Conservation (phyloP, 495 filamentous ascomycete species). For the Wilcoxina mikolae region DNA sequence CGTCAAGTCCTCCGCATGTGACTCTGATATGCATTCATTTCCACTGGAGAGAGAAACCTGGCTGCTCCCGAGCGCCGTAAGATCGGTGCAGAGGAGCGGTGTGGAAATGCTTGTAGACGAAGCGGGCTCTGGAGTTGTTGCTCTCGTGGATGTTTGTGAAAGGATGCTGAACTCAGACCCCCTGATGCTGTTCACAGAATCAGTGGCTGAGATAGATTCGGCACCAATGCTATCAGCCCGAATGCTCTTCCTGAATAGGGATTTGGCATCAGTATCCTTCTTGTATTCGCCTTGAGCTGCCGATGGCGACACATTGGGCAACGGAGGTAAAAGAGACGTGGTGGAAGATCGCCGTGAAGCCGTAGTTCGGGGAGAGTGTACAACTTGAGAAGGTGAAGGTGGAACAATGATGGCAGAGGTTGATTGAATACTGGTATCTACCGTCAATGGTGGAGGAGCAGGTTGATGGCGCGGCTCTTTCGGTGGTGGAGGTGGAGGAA, state of each 20-base stretch:
- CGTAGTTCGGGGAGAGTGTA: neutral
- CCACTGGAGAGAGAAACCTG: slow-evolving; percentile 28
- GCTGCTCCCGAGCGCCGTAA: slow-evolving; percentile 17
- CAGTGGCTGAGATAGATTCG: slow-evolving; percentile 44
- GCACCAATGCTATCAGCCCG: slow-evolving; percentile 36
- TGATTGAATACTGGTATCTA: neutral
- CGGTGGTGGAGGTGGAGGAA: slow-evolving; percentile 23
- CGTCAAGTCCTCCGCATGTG: slow-evolving; percentile 75
- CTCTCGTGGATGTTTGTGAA: slow-evolving; percentile 72
- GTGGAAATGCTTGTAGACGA: slow-evolving; percentile 24
- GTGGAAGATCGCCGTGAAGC: slow-evolving; percentile 17
- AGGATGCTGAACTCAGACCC: slow-evolving; percentile 70
- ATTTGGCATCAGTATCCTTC: slow-evolving; percentile 10
- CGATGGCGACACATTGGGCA: slow-evolving; percentile 24
- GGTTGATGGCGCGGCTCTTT: slow-evolving; percentile 19
- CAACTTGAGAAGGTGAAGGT: neutral
- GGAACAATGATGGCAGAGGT: neutral
- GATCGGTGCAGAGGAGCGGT: slow-evolving; percentile 18
- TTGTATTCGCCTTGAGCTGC: slow-evolving; percentile 22
- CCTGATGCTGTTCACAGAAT: slow-evolving; percentile 53
- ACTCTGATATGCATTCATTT: slow-evolving; percentile 42
- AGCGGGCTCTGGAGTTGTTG: slow-evolving; percentile 64
- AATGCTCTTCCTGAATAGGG: slow-evolving; percentile 15
- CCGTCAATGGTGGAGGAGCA: neutral
- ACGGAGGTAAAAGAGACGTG: slow-evolving; percentile 25